A percentile compares a stretch with the other conserved stretches of the same genome.
Evolutionary conservation across 768 basidiomycete species (phyloP).

Genomic region (Tylopilus plumbeoviolaceoides): DNA sequence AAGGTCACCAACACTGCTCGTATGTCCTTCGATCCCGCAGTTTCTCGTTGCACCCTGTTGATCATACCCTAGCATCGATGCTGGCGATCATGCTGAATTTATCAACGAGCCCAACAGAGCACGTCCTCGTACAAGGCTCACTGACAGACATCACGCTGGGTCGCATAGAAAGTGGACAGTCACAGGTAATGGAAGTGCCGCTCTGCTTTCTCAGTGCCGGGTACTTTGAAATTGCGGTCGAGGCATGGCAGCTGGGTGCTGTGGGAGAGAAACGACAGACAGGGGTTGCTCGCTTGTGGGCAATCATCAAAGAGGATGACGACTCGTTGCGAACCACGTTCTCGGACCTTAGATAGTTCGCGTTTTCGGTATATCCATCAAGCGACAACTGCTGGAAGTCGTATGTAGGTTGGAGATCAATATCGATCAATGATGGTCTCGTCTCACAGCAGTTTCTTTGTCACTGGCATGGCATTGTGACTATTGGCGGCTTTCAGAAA

Average conservation of each 20-base stretch:
- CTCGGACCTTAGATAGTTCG: not conserved
- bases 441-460: not conserved
- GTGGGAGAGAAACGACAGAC: conserved; percentile 13
- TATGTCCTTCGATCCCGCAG: conserved; percentile 36
- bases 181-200: conserved; percentile 47
- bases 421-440: too few species aligned
- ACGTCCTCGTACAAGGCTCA: conserved; percentile 68
- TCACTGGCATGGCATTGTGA: too few species aligned
- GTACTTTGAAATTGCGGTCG: conserved; percentile 47
- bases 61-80: conserved; percentile 41
- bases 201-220: conserved; percentile 75
- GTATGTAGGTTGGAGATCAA: too few species aligned
- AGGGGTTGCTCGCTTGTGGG: conserved; percentile 20
- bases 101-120: conserved; percentile 53
- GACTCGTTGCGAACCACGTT: not conserved
- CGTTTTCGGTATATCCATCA: not conserved
- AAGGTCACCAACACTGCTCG: conserved; percentile 63
- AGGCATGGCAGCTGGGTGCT: conserved; percentile 29
- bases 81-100: conserved; percentile 52
- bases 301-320: conserved; percentile 12
- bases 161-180: conserved; percentile 51
- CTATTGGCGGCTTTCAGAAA: not conserved
- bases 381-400: not conserved
- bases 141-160: conserved; percentile 61
- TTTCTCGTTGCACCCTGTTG: conserved; percentile 1